Conservation (phyloP, 2,329 filamentous ascomycete genomes). For the Dactylonectria macrodidyma region DNA sequence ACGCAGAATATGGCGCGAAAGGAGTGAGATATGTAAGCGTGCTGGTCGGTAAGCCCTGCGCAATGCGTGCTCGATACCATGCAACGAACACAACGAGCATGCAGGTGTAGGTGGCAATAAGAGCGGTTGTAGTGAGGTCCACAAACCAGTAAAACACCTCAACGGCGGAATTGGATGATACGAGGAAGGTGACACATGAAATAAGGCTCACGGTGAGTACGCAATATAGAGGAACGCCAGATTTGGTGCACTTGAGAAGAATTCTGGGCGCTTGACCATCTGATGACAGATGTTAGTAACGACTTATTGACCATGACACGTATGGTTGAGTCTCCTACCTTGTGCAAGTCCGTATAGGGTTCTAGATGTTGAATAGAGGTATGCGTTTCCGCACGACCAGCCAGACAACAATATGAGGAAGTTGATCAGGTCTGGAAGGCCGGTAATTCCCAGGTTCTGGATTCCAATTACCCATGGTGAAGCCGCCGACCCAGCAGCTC, state of each 20-base stretch:
- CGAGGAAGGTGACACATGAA: slow-evolving; percentile 65
- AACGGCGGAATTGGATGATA: slow-evolving; percentile 61
- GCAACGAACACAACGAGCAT: slow-evolving; percentile 60
- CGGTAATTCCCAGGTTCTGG: slow-evolving; percentile 64
- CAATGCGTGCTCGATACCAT: slow-evolving; percentile 64
- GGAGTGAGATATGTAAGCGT: slow-evolving; percentile 65
- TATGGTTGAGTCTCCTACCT: slow-evolving; percentile 27
- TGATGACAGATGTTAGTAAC: slow-evolving; percentile 21
- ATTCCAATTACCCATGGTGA: slow-evolving; percentile 76
- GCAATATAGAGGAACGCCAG: slow-evolving; percentile 71
- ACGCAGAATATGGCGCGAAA: slow-evolving; percentile 67
- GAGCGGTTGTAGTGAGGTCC: slow-evolving; percentile 68
- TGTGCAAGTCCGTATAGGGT: slow-evolving; percentile 64
- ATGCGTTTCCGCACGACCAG: slow-evolving; percentile 61
- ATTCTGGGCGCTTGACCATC: slow-evolving; percentile 63
- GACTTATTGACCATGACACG: not conserved
- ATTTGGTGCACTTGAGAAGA: slow-evolving; percentile 69
- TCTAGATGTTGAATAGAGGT: slow-evolving; percentile 62
- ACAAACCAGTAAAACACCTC: slow-evolving; percentile 68
- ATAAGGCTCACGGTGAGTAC: slow-evolving; percentile 64
- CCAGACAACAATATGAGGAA: slow-evolving; percentile 72
- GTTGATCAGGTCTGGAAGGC: slow-evolving; percentile 69
- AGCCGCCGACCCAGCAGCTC: slow-evolving; percentile 65
- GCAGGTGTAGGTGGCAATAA: slow-evolving; percentile 69
- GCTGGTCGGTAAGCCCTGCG: slow-evolving; percentile 62